Base-by-base conservation (phyloP, 768 basidiomycete species). In the Amanita fuliginea region DNA sequence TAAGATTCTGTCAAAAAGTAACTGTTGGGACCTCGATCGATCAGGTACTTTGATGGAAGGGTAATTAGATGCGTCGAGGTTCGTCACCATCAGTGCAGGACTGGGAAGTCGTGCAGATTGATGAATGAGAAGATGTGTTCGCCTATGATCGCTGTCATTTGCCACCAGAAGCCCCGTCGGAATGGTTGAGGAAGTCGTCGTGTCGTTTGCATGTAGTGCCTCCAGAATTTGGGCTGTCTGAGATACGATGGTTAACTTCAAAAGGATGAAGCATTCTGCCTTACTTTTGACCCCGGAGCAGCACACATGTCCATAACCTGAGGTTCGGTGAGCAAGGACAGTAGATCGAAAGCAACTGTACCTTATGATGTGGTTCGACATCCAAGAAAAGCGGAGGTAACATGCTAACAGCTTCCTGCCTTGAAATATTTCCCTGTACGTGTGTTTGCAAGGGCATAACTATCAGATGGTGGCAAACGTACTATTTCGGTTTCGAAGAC, bases 401-500 rank as follows among this genome's bases (percentile, higher is more conserved):
- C 96, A 99, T 99, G 62, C 91, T 95, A 51, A 99, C 96, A 14
- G 91, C 93, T 65, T 99, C 96, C 64, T 97, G 94, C 18, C 96
- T 73, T 9, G 92, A 95, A 42, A 98, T 74, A 57, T 99, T 99
- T 42, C 96, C 94, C 91, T 94, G 56, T 3, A 18, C 32, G 0
- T 24, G n/a, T 6, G 19, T 16, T 46, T 42, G 55, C 19, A 42
- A 13, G 22, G 24, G 10, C 7, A 34, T 41, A 16, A 22, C 18
- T 47, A 7, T 14, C 13, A 35, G 21, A 28, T 8, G 14, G 42
- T 9, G 14, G 19, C 24, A 42, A n/a, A 30, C 42, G 28, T 55
- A 94, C 93, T 26, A 94, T 89, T 70, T 98, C 96, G 0, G 96
- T 98, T 68, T 99, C 96, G 55, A 91, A 94, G 0, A 99, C 95